Evolutionary conservation across 1,139 yeast species (phyloP).

Genomic region (Candida pseudoviswanathii): DNA sequence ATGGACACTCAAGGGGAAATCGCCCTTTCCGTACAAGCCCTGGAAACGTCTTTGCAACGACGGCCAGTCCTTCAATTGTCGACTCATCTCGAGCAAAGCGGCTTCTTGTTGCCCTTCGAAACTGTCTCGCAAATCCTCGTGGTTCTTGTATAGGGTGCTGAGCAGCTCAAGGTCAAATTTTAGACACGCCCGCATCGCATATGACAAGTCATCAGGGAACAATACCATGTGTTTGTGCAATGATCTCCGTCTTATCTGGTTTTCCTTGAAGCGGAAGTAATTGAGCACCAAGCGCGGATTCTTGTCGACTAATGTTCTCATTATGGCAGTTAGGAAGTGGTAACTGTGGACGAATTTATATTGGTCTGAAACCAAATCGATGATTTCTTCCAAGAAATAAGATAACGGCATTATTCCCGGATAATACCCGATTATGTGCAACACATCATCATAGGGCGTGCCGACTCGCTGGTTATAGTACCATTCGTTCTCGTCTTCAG

Average conservation of each 20-base stretch:
- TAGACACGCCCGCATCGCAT: conserved; percentile 33
- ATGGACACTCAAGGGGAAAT: conserved; percentile 57
- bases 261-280: conserved; percentile 22
- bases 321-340: conserved; percentile 11
- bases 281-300: conserved; percentile 10
- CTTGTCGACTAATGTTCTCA: conserved; percentile 9
- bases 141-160: conserved; percentile 24
- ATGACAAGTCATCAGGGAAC: conserved; percentile 28
- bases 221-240: conserved; percentile 7
- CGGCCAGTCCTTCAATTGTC: conserved; percentile 58
- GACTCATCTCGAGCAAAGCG: conserved; percentile 49
- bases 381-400: conserved; percentile 2
- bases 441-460: conserved; percentile 9
- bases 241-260: conserved; percentile 7
- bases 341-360: not conserved
- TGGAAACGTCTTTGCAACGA: conserved; percentile 65
- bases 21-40: conserved; percentile 56
- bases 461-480: not conserved
- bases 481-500: conserved; percentile 14
- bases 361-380: conserved; percentile 7
- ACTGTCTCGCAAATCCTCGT: conserved; percentile 31
- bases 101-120: conserved; percentile 37
- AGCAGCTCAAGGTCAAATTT: conserved; percentile 27
- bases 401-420: not conserved
- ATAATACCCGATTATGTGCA: conserved; percentile 9